phyloP scores from a whole-genome alignment of 331 rosid genomes.

The Cydonia oblonga region DNA sequence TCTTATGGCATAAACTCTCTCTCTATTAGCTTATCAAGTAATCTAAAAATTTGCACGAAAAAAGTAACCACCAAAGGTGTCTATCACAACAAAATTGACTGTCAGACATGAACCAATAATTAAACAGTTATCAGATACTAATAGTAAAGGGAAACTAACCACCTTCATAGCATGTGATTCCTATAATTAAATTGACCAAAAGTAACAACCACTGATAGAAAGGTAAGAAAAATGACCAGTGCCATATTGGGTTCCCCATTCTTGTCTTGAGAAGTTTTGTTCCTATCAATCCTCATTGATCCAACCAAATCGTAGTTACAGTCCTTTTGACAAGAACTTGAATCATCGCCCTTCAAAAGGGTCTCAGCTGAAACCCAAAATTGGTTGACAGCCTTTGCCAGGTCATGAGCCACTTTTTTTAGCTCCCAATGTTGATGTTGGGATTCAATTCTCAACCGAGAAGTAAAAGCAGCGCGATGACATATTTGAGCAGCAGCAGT shows the following conservation, averaged over 20 bases:
- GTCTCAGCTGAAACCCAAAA: conserved; percentile 88
- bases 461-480: conserved; percentile 52
- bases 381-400: conserved; percentile 86
- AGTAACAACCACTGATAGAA: conserved; percentile 3
- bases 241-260: conserved; percentile 30
- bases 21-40: not conserved
- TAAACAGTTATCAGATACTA: not conserved
- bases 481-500: conserved; percentile 78
- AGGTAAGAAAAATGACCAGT: conserved; percentile 23
- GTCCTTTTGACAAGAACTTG: conserved; percentile 15
- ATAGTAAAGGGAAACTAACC: not conserved
- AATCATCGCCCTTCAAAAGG: conserved; percentile 27
- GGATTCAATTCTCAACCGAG: conserved; percentile 56
- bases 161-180: not conserved
- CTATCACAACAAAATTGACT: not conserved
- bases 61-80: not conserved
- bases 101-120: not conserved
- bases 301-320: conserved; percentile 17
- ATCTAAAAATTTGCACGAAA: not conserved
- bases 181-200: conserved; percentile 9
- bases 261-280: conserved; percentile 30
- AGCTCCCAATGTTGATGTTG: conserved; percentile 35
- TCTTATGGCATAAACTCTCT: not conserved
- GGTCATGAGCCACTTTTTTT: conserved; percentile 57
- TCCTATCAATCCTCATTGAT: conserved; percentile 23